phyloP scores from a whole-genome alignment of 371 early-diverging fungal genomes.

The Sporodiniella umbellata region DNA sequence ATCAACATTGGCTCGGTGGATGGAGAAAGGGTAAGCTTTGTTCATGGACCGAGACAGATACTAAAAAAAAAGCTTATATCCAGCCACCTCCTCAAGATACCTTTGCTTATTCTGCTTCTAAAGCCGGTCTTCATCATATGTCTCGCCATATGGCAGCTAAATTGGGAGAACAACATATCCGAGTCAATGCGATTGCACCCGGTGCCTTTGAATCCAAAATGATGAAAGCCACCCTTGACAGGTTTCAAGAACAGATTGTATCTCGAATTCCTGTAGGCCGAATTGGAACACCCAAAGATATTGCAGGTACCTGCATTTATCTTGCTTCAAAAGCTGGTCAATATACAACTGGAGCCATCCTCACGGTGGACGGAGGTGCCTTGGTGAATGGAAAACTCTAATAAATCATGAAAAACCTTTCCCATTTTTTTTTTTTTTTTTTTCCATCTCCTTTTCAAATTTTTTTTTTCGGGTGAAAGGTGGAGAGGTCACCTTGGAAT shows the following conservation, averaged over 20 bases:
- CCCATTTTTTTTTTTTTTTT: no score
- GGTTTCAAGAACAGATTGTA: constrained; percentile 55
- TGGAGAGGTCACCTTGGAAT: neutral
- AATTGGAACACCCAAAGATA: constrained; percentile 79
- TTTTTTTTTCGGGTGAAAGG: no score
- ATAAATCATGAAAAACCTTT: no score
- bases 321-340: constrained; percentile 77
- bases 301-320: constrained; percentile 85
- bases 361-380: constrained; percentile 85
- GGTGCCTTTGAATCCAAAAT: constrained; percentile 87
- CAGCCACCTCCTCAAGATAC: constrained; percentile 54
- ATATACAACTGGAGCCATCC: constrained; percentile 81
- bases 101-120: constrained; percentile 76
- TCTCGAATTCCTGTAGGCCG: constrained; percentile 63
- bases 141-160: constrained; percentile 66
- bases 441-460: no score
- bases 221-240: constrained; percentile 76
- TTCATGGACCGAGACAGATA: no score
- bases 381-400: constrained; percentile 98
- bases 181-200: constrained; percentile 88
- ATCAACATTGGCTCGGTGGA: constrained; percentile 74
- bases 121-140: constrained; percentile 77
- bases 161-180: constrained; percentile 57
- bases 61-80: constrained; percentile 53
- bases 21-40: constrained; percentile 59